Percentiles rank a stretch among this genome's conserved stretches.
phyloP scores from a whole-genome alignment of 2,329 filamentous ascomycete species.

The Sarocladiaceae sp. region DNA sequence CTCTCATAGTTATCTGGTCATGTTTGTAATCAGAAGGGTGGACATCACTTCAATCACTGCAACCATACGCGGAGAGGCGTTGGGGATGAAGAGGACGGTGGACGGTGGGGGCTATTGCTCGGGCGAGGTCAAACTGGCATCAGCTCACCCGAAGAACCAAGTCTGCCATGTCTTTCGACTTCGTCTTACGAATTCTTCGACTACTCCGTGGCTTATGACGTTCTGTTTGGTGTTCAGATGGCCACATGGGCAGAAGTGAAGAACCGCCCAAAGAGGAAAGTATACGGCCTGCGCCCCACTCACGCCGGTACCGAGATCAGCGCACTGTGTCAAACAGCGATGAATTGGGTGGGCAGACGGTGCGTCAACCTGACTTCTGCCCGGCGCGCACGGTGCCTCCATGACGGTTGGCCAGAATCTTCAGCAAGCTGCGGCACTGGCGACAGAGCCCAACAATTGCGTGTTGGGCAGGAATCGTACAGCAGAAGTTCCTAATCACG shows the following conservation, averaged over 20 bases:
- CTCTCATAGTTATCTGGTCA: neutral
- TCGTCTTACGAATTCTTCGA: neutral
- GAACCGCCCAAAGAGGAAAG: conserved; percentile 8
- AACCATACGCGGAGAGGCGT: conserved; percentile 1
- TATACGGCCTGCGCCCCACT: conserved; percentile 3
- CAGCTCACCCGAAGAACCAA: neutral
- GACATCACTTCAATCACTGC: neutral
- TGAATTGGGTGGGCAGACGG: neutral
- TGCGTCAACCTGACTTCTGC: neutral
- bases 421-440: neutral
- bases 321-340: neutral
- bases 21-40: neutral
- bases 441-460: neutral
- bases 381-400: neutral
- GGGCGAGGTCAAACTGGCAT: neutral
- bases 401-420: neutral
- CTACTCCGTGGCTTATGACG: no score
- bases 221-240: neutral
- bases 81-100: neutral
- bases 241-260: neutral
- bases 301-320: neutral
- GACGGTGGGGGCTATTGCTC: neutral
- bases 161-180: neutral
- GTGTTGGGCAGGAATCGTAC: conserved; percentile 3
- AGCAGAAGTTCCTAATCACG: no score